phyloP scores from a whole-genome alignment of 2,329 filamentous ascomycete species.

The Talaromyces sp. region DNA sequence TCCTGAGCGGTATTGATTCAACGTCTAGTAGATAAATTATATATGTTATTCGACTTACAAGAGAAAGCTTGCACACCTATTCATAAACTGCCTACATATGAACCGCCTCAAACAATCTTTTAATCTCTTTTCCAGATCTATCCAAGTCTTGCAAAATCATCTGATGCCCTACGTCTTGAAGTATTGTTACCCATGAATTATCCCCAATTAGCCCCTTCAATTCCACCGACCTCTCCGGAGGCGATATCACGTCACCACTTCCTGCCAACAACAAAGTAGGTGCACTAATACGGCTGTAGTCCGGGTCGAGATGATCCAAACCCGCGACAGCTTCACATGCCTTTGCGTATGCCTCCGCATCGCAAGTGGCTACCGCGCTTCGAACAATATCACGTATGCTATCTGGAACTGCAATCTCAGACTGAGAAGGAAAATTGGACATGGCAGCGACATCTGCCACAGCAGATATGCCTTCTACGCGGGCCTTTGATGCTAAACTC shows the following conservation, averaged over 20 bases:
- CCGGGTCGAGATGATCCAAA: conserved; percentile 11
- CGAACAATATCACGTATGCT: conserved; percentile 3
- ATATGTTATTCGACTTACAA: neutral
- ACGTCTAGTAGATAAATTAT: neutral
- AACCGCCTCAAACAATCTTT: neutral
- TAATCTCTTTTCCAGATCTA: conserved; percentile 8
- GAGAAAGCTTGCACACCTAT: neutral
- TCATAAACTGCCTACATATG: neutral
- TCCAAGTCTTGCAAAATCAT: conserved; percentile 15
- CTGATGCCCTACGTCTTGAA: conserved; percentile 11
- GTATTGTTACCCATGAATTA: conserved; percentile 9
- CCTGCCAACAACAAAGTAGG: conserved; percentile 14
- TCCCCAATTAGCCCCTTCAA: conserved; percentile 4
- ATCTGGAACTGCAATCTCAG: neutral
- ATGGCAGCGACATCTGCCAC: conserved; percentile 10
- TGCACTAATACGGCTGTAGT: conserved; percentile 5
- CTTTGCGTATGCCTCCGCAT: conserved; percentile 14
- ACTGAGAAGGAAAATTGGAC: conserved; percentile 10
- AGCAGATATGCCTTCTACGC: conserved; percentile 14
- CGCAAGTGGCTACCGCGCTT: neutral
- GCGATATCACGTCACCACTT: conserved; percentile 10
- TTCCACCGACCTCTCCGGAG: conserved; percentile 7
- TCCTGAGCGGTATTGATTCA: neutral
- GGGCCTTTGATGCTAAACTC: conserved; percentile 6
- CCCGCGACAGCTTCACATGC: conserved; percentile 14